Percentiles rank a stretch among this genome's conserved stretches.
These are phyloP conservation scores for Microbotryum silenes-acaulis DNA, from an alignment of 1,284 basidiomycete species.

Conservation along the genomic window DNA sequence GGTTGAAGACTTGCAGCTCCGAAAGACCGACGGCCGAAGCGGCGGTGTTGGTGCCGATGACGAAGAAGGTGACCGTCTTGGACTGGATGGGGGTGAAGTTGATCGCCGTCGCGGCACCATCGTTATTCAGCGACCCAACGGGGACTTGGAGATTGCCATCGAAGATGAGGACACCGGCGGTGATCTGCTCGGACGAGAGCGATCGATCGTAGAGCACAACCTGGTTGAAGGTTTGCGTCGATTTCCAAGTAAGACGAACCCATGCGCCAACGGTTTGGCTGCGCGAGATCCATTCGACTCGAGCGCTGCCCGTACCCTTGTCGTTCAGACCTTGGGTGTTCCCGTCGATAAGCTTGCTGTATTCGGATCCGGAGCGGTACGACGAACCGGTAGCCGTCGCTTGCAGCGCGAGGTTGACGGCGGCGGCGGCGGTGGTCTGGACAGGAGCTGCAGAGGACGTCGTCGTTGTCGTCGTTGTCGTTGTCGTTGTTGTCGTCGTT, in stretches of 20 bases:
- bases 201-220: background rate
- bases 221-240: background rate
- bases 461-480: background rate
- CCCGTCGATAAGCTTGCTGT: background rate
- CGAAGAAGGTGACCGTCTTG: constrained; percentile 2
- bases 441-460: background rate
- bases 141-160: background rate
- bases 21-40: background rate
- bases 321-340: background rate
- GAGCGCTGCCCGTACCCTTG: background rate
- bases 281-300: background rate
- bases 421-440: background rate
- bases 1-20: constrained; percentile 1
- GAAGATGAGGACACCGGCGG: background rate
- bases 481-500: background rate
- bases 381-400: background rate
- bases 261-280: background rate
- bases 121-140: background rate
- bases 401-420: background rate
- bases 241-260: background rate
- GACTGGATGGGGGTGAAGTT: background rate
- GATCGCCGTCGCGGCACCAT: background rate
- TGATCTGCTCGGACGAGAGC: background rate
- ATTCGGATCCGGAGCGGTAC: background rate
- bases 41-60: background rate